Evolutionary conservation across 2,329 filamentous ascomycete species (phyloP).

Genomic region (Ramularia endophylla): DNA sequence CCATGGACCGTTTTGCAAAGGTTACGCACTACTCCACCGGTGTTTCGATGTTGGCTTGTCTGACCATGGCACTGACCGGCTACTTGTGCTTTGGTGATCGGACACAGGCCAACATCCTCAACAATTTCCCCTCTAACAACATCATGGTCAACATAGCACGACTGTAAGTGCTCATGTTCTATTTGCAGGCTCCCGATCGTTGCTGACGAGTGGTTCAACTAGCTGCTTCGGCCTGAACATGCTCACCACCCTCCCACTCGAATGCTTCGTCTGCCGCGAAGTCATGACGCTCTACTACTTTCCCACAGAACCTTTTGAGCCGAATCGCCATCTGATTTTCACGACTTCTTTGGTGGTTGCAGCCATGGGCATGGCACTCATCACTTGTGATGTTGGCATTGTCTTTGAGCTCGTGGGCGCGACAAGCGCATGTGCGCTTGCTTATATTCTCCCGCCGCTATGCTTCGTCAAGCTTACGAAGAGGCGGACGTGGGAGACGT

Average conservation of each 20-base stretch:
- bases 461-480: conserved; percentile 93
- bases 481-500: conserved; percentile 47
- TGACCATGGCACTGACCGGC: conserved; percentile 79
- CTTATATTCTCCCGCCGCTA: conserved; percentile 89
- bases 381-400: conserved; percentile 88
- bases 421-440: conserved; percentile 87
- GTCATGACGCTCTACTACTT: conserved; percentile 88
- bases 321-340: conserved; percentile 78
- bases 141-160: conserved; percentile 91
- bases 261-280: conserved; percentile 95
- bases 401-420: conserved; percentile 96
- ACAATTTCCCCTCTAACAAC: conserved; percentile 92
- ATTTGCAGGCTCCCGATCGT: not conserved
- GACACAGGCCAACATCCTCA: conserved; percentile 92
- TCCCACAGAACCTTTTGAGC: conserved; percentile 67
- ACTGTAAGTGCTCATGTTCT: conserved; percentile 47
- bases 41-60: conserved; percentile 85
- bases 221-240: conserved; percentile 95
- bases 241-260: conserved; percentile 92
- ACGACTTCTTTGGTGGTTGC: conserved; percentile 74
- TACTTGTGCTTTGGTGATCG: conserved; percentile 90
- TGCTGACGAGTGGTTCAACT: not conserved
- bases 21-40: conserved; percentile 93
- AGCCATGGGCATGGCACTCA: conserved; percentile 69
- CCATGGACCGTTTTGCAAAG: conserved; percentile 85